Evolutionary conservation across 768 basidiomycete genomes (phyloP).

Genomic region (Phaeotremella fagi): DNA sequence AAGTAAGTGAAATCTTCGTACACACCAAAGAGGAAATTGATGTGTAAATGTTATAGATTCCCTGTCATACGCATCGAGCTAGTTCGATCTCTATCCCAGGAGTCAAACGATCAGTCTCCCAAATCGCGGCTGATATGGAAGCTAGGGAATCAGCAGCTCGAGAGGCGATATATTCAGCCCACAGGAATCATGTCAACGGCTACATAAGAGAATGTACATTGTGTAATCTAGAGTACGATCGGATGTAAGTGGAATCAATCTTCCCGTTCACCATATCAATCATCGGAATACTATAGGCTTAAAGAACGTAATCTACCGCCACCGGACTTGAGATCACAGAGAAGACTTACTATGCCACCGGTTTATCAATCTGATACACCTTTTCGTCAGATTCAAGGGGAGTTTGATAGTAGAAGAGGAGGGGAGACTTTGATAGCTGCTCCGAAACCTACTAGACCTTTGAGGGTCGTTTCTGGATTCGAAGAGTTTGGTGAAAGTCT

Average conservation of each 20-base stretch:
- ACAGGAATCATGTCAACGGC: not conserved
- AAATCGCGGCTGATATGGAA: not conserved
- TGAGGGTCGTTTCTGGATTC: not conserved
- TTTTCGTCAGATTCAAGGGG: not conserved
- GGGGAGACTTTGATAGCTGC: not conserved
- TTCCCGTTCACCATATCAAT: not conserved
- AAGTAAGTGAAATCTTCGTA: too few species aligned
- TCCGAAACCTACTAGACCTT: not conserved
- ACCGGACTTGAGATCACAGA: not conserved
- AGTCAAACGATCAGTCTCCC: not conserved
- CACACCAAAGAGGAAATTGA: too few species aligned
- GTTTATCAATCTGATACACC: not conserved
- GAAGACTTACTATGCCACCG: not conserved
- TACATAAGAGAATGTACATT: not conserved
- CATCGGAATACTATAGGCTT: not conserved
- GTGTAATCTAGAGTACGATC: constrained; percentile 6
- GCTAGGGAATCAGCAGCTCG: not conserved
- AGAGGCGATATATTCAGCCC: not conserved
- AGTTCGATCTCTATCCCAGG: not conserved
- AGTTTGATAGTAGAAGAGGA: too few species aligned
- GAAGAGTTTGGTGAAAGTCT: not conserved
- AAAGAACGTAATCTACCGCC: not conserved
- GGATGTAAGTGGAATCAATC: not conserved
- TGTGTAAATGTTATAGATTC: too few species aligned
- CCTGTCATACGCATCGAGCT: not conserved